Base-by-base conservation (phyloP, 2,329 filamentous ascomycete genomes). In the Ceratocystis destructans region DNA sequence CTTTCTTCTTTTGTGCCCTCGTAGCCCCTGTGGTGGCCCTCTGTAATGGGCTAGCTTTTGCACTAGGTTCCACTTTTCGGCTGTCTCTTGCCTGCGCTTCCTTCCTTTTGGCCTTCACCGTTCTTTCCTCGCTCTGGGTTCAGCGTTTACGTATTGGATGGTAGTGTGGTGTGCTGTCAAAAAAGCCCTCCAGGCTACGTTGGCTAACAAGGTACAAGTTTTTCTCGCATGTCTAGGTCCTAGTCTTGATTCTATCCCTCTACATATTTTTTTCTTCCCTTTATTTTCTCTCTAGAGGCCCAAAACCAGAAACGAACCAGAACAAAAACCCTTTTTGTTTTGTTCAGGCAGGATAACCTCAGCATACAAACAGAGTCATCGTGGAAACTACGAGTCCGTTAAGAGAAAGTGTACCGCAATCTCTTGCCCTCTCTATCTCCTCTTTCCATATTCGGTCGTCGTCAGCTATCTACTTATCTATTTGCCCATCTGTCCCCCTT, bases 121-220 rank as follows among this genome's bases (percentile, higher is more conserved):
- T 59, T 33, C 55, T 37, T 59, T 31, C 55, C 31, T 12, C 20
- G 25, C 55, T 17, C n/a, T 53, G 7, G n/a, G n/a, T 28, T 22
- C 17, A n/a, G 46, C 46, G 12, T 57, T 33, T 57, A 7, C 12
- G 20, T 55, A 15, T 20, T 55, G 50, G 22, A 55, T 55, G 33
- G 17, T 48, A 48, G 48, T 28, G 55, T 59, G 55, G 48, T 28
- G 55, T 59, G 55, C 55, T 59, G 55, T 59, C 55, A 59, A 59
- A 59, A 59, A 59, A 28, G 50, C 50, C 31, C n/a, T 12, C 53
- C 10, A 59, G 55, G 28, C 25, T 41, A 41, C 12, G 12, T 2
- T 15, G 12, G 12, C 5, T 25, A n/a, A 59, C 31, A 33, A 59
- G 17, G 31, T 37, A 59, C 55, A 59, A 59, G 55, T 37, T 59